A percentile compares a stretch with the other conserved stretches of the same genome.
Conservation (phyloP, 2,329 filamentous ascomycete species). For the Exophiala sideris region DNA sequence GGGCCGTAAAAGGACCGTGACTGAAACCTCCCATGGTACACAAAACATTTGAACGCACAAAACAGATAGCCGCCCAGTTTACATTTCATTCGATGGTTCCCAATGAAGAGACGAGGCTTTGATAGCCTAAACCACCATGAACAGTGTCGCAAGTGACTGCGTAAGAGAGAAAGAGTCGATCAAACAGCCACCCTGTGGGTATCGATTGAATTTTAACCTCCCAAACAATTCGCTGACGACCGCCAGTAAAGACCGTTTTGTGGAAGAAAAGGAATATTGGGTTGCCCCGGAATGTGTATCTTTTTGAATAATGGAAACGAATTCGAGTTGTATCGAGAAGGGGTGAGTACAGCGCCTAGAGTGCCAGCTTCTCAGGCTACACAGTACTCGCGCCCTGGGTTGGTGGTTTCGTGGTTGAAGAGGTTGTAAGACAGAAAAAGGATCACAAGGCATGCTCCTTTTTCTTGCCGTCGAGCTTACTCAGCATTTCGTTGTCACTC, state of each 20-base stretch:
- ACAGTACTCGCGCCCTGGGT: not conserved
- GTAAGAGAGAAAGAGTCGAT: constrained; percentile 18
- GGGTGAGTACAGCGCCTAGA: not conserved
- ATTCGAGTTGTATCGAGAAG: not conserved
- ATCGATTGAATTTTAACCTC: constrained; percentile 17
- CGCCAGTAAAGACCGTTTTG: constrained; percentile 23
- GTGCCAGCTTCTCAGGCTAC: constrained; percentile 6
- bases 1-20: not conserved
- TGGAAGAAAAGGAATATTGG: constrained; percentile 26
- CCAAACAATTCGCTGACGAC: constrained; percentile 17
- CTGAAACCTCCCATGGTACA: constrained; percentile 20
- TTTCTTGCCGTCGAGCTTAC: constrained; percentile 30
- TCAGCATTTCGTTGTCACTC: constrained; percentile 51
- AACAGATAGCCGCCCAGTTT: constrained; percentile 24
- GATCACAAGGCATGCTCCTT: constrained; percentile 4
- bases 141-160: constrained; percentile 8
- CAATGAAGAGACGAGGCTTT: constrained; percentile 18
- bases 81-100: constrained; percentile 20
- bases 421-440: not conserved
- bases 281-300: constrained; percentile 28
- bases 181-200: constrained; percentile 28
- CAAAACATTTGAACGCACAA: constrained; percentile 12
- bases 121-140: constrained; percentile 21
- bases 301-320: constrained; percentile 12
- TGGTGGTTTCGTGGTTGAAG: not conserved